Base-by-base conservation (phyloP, 164 flowering plant genomes). In the Paratinospora sagittata region DNA sequence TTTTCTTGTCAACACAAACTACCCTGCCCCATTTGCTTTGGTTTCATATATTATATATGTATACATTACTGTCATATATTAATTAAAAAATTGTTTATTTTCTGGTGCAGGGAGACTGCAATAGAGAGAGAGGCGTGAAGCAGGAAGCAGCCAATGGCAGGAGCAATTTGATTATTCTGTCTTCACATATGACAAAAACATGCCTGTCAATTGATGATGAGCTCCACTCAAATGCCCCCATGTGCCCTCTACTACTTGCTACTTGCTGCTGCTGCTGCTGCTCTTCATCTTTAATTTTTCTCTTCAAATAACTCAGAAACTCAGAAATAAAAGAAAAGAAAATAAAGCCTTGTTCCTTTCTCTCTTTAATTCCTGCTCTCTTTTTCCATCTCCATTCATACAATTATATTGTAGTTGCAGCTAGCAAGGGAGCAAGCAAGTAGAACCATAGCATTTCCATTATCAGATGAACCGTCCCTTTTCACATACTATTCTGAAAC, bases 121-220 rank as follows among this genome's bases (percentile, higher is more conserved):
- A 19, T 8, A 66, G 52, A 17, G 68, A 66, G 21, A 66, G 55
- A 8, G n/a, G 6, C 3, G 4, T 2, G 4, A 4, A 30, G 9
- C 1, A 10, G 24, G 37, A 26, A n/a, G 13, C 21, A 27, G 36
- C 23, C 37, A 52, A 49, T 49, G 3, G 27, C 16, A 14, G 62
- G 47, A 7, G 39, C 70, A 49, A 68, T 49, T 49, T 49, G 70
- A 49, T 49, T 49, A 52, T 49, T 39, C 24, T 68, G 62, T 68
- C 70, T 52, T 47, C 70, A 23, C 62, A 47, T 16, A 68, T 3
- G 70, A 68, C 70, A 68, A 68, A 68, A 68, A 2, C 9, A n/a
- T 14, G 2, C 11, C 6, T 64, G 67, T 19, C 39, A 64, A 49
- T 47, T 49, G 23, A 68, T 68, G 61, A 27, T 68, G 70, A 68